phyloP scores from a whole-genome alignment of 2,329 filamentous ascomycete species.

The Colletotrichum theobromicola region DNA sequence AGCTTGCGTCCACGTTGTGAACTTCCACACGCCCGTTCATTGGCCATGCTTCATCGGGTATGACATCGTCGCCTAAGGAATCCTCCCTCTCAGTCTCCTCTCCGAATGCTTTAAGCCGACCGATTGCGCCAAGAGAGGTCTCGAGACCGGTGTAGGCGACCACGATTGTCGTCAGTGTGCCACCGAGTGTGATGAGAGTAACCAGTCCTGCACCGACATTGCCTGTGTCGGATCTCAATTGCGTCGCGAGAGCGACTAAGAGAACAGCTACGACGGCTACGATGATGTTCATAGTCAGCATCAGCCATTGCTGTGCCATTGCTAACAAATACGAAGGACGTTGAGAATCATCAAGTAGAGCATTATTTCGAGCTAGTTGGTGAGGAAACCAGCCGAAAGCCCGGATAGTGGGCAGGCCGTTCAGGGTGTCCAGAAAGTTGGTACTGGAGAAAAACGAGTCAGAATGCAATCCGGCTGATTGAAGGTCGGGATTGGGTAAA shows the following conservation, averaged over 20 bases:
- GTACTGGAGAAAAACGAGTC: slow-evolving; percentile 29
- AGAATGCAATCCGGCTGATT: not conserved
- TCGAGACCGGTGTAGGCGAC: slow-evolving; percentile 35
- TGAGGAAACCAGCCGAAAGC: slow-evolving; percentile 60
- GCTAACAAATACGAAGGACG: slow-evolving; percentile 61
- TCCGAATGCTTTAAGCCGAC: slow-evolving; percentile 30
- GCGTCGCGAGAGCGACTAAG: slow-evolving; percentile 54
- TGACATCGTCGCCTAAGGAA: slow-evolving; percentile 3
- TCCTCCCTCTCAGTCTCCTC: slow-evolving; percentile 27
- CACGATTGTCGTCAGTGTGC: slow-evolving; percentile 32
- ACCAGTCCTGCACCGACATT: slow-evolving; percentile 44
- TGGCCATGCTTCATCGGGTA: slow-evolving; percentile 33
- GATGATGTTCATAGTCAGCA: slow-evolving; percentile 52
- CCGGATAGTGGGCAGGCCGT: slow-evolving; percentile 59
- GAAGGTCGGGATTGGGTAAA: not conserved
- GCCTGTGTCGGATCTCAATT: slow-evolving; percentile 37
- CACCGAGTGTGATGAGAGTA: slow-evolving; percentile 41
- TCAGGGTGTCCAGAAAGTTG: slow-evolving; percentile 60
- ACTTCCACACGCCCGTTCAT: slow-evolving; percentile 31
- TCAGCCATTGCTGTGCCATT: slow-evolving; percentile 64
- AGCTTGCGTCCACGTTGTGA: slow-evolving; percentile 30
- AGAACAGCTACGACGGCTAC: slow-evolving; percentile 52
- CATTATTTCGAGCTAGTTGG: slow-evolving; percentile 43
- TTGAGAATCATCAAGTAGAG: slow-evolving; percentile 59
- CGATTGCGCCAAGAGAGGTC: slow-evolving; percentile 31